Percentiles rank a stretch among this genome's conserved stretches.
These are phyloP conservation scores for Debaryomyces sp. DNA, from an alignment of 1,139 yeast species.

Conservation along the genomic window DNA sequence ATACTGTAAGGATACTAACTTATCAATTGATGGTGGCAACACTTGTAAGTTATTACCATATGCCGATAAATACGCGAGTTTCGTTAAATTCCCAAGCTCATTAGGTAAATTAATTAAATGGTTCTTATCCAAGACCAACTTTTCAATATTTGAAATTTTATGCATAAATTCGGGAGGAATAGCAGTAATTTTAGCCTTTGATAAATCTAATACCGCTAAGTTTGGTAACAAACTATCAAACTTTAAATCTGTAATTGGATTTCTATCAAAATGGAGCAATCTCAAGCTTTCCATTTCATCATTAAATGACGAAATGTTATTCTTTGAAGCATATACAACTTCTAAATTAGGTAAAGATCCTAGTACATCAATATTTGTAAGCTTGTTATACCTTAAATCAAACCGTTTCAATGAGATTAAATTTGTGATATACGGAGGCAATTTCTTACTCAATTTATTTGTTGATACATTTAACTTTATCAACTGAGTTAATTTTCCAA, in stretches of 20 bases:
- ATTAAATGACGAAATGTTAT: slow-evolving; percentile 71
- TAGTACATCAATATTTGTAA: slow-evolving; percentile 65
- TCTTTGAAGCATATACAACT: slow-evolving; percentile 75
- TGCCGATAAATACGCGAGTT: slow-evolving; percentile 66
- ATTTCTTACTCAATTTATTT: slow-evolving; percentile 59
- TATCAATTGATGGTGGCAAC: slow-evolving; percentile 71
- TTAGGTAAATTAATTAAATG: slow-evolving; percentile 79
- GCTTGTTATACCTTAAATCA: slow-evolving; percentile 76
- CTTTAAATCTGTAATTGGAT: slow-evolving; percentile 76
- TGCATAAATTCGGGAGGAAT: slow-evolving; percentile 67
- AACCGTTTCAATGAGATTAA: slow-evolving; percentile 64
- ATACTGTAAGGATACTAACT: slow-evolving; percentile 59
- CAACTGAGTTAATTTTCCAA: slow-evolving; percentile 59
- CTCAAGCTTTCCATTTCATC: slow-evolving; percentile 63
- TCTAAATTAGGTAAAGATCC: slow-evolving; percentile 69
- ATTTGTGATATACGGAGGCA: slow-evolving; percentile 57
- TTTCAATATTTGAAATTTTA: slow-evolving; percentile 69
- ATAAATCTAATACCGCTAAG: slow-evolving; percentile 73
- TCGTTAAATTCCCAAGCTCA: slow-evolving; percentile 61
- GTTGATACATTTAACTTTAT: slow-evolving; percentile 76
- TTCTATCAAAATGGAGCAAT: slow-evolving; percentile 55
- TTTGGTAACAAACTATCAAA: slow-evolving; percentile 59
- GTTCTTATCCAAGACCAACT: slow-evolving; percentile 76
- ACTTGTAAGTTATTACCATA: slow-evolving; percentile 74
- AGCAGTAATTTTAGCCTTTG: slow-evolving; percentile 80